Evolutionary conservation across 2,329 filamentous ascomycete species (phyloP).

Genomic region (Nannizzia gypsea): DNA sequence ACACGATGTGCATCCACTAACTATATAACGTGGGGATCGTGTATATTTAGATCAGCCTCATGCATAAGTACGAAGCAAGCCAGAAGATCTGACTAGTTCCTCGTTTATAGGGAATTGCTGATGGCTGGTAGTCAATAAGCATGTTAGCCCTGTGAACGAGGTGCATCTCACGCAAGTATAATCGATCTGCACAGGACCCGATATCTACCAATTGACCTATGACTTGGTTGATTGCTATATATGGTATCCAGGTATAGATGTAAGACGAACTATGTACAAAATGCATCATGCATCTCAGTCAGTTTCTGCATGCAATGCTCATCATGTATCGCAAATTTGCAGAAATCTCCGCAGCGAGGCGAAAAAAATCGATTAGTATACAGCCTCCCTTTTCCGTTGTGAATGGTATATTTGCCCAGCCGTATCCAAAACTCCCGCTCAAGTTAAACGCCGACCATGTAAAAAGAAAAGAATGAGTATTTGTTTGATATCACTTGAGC

Average conservation of each 20-base stretch:
- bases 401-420: neutral
- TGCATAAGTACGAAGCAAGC: neutral
- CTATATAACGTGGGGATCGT: neutral
- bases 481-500: neutral
- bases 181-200: neutral
- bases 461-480: neutral
- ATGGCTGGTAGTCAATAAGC: neutral
- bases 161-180: neutral
- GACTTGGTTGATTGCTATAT: neutral
- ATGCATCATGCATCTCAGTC: neutral
- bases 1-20: neutral
- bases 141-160: neutral
- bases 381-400: neutral
- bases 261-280: slow-evolving; percentile 1
- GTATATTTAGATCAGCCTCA: neutral
- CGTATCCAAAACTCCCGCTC: neutral
- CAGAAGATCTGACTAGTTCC: neutral
- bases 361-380: neutral
- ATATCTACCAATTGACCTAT: neutral
- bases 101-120: neutral
- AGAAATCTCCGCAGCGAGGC: neutral
- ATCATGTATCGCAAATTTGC: neutral
- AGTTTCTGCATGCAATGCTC: neutral
- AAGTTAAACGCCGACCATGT: neutral
- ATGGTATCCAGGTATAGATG: neutral